A percentile compares a stretch with the other conserved stretches of the same genome.
phyloP scores from a whole-genome alignment of 1,139 yeast genomes.

The Debaryomyces singareniensis region DNA sequence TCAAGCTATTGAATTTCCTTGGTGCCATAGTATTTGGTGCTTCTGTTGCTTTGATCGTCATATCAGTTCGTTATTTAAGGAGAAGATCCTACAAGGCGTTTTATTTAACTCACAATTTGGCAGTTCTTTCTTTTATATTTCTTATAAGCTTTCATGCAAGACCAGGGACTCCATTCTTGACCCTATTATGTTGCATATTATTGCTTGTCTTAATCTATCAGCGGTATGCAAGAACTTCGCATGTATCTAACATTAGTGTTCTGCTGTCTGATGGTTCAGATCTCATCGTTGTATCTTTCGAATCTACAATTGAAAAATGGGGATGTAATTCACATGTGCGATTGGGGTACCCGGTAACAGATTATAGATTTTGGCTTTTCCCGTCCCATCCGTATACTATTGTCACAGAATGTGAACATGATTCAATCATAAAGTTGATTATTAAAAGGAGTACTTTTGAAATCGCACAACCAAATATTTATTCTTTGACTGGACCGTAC shows the following conservation, averaged over 20 bases:
- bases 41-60: conserved; percentile 37
- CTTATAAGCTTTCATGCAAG: conserved; percentile 37
- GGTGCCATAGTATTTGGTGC: conserved; percentile 53
- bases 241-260: conserved; percentile 8
- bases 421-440: conserved; percentile 18
- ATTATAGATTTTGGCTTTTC: conserved; percentile 17
- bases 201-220: conserved; percentile 19
- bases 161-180: conserved; percentile 28
- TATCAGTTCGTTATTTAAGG: conserved; percentile 43
- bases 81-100: conserved; percentile 22
- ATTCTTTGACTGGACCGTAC: conserved; percentile 23
- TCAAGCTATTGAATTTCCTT: conserved; percentile 44
- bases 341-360: conserved; percentile 13
- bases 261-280: conserved; percentile 11
- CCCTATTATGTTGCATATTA: conserved; percentile 14
- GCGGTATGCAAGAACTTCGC: conserved; percentile 11
- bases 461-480: conserved; percentile 4
- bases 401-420: conserved; percentile 11
- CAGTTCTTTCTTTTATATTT: conserved; percentile 22
- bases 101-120: conserved; percentile 28
- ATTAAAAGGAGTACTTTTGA: conserved; percentile 10
- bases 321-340: conserved; percentile 25
- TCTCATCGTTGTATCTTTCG: conserved; percentile 19
- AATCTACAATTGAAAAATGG: conserved; percentile 20
- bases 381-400: conserved; percentile 40